phyloP scores from a whole-genome alignment of 805 yeast species.

The Monosporozyma servazzii region DNA sequence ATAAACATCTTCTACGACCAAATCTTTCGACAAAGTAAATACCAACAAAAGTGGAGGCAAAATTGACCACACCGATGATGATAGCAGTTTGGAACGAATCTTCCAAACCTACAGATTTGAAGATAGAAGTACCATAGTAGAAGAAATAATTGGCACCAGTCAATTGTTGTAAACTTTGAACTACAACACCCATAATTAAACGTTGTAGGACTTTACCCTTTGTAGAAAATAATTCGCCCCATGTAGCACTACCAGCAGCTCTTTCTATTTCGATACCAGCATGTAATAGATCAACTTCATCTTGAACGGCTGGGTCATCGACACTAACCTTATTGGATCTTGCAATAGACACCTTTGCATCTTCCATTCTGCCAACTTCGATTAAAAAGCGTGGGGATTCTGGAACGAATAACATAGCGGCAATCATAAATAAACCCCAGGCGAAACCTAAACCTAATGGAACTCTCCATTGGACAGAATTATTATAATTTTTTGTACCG shows the following conservation, averaged over 20 bases:
- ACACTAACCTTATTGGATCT: constrained; percentile 45
- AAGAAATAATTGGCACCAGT: constrained; percentile 62
- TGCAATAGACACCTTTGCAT: constrained; percentile 52
- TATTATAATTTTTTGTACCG: constrained; percentile 34
- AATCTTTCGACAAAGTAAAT: constrained; percentile 44
- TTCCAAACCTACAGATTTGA: constrained; percentile 50
- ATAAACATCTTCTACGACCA: constrained; percentile 43
- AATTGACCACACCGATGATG: constrained; percentile 51
- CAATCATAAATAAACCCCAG: constrained; percentile 36
- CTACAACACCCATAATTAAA: constrained; percentile 42
- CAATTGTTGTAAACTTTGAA: constrained; percentile 59
- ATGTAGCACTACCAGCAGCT: constrained; percentile 55
- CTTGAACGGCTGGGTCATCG: constrained; percentile 47
- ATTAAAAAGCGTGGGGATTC: constrained; percentile 66
- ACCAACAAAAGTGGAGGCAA: constrained; percentile 48
- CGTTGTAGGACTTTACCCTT: constrained; percentile 49
- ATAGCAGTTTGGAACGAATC: constrained; percentile 56
- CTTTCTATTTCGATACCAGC: constrained; percentile 55
- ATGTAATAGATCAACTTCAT: constrained; percentile 48
- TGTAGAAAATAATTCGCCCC: constrained; percentile 58
- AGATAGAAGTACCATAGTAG: constrained; percentile 57
- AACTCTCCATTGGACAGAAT: constrained; percentile 64
- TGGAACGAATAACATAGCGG: constrained; percentile 46
- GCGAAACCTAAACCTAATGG: constrained; percentile 52
- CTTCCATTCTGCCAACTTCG: constrained; percentile 47